Evolutionary conservation across 2,329 filamentous ascomycete species (phyloP).

Genomic region (Leptosphaerulina australis): DNA sequence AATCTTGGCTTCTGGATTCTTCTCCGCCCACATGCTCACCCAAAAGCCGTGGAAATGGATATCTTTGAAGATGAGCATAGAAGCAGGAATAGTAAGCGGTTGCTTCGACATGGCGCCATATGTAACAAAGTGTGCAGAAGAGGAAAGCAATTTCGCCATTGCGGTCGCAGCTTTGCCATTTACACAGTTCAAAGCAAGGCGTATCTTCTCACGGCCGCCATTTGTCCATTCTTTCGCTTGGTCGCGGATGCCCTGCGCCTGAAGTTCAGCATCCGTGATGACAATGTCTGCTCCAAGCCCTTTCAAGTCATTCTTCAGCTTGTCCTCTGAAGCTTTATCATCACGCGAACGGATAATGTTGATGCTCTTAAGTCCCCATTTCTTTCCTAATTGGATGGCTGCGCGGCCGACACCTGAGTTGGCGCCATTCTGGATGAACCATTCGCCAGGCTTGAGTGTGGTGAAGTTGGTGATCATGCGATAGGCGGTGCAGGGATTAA

Average conservation of each 20-base stretch:
- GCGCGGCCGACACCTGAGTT: slow-evolving; percentile 92
- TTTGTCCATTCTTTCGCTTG: slow-evolving; percentile 69
- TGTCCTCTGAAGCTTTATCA: slow-evolving; percentile 72
- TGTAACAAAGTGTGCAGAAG: slow-evolving; percentile 78
- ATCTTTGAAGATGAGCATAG: slow-evolving; percentile 91
- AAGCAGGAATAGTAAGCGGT: slow-evolving; percentile 80
- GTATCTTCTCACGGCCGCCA: slow-evolving; percentile 72
- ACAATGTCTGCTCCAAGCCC: slow-evolving; percentile 68
- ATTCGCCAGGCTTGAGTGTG: slow-evolving; percentile 72
- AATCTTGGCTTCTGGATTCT: slow-evolving; percentile 73
- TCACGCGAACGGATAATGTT: slow-evolving; percentile 82
- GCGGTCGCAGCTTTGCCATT: slow-evolving; percentile 83
- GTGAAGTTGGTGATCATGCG: slow-evolving; percentile 87
- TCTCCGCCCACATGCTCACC: slow-evolving; percentile 87
- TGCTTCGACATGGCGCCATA: slow-evolving; percentile 96
- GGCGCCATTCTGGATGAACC: slow-evolving; percentile 96
- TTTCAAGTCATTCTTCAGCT: slow-evolving; percentile 65
- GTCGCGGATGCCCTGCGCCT: slow-evolving; percentile 67
- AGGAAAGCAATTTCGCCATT: slow-evolving; percentile 73
- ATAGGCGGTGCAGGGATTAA: slow-evolving; percentile 95
- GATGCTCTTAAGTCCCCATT: slow-evolving; percentile 90
- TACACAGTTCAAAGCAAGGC: slow-evolving; percentile 88
- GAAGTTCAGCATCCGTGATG: slow-evolving; percentile 66
- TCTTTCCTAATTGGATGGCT: slow-evolving; percentile 82
- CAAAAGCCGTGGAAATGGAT: slow-evolving; percentile 91